Base-by-base conservation (phyloP, 139 green algal species). In the Volvox reticuliferus region DNA sequence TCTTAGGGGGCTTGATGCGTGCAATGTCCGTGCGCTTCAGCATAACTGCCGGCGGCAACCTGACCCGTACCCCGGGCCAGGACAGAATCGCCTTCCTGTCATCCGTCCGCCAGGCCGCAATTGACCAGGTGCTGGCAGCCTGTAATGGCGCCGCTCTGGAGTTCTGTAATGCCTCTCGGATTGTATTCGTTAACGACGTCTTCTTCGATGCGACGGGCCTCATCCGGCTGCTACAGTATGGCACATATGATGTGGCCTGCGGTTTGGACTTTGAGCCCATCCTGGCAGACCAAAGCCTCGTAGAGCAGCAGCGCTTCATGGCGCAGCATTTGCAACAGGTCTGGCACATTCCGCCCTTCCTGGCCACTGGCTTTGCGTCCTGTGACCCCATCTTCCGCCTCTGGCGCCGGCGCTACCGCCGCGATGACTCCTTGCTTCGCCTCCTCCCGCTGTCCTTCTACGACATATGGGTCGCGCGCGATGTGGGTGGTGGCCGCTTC, bases 161-260 rank as follows among this genome's bases (percentile, higher is more conserved):
- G 24, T 76, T 93, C 20, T 92, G 80, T 80, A 32, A 68, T 0
- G 67, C 79, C 22, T 76, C 32, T 24, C 67, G 67, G 22, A 61
- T 92, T 1, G 82, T 96, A 13, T 96, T 94, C 73, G n/a, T 96
- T 5, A 96, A 96, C 77, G 94, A 96, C 75, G 94, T 96, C 6
- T 94, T 89, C 55, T 96, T 95, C 62, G 93, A 93, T 33, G 89
- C 92, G 24, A 62, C 76, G 19, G 87, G 95, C 33, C 30, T 95
- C 14, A 30, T 91, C 12, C 88, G 93, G 63, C 87, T 96, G 61
- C 73, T 95, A 30, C 79, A 88, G 37, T 92, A 92, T 55, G 18
- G 61, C n/a, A 21, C 30, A 16, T 68, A 79, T 12, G 80, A 88
- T 68, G 12, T 88, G 9, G 79, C 44, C 1, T 92, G 88, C 21